Conservation (phyloP, 2,329 filamentous ascomycete genomes). For the Thelonectria discophora region DNA sequence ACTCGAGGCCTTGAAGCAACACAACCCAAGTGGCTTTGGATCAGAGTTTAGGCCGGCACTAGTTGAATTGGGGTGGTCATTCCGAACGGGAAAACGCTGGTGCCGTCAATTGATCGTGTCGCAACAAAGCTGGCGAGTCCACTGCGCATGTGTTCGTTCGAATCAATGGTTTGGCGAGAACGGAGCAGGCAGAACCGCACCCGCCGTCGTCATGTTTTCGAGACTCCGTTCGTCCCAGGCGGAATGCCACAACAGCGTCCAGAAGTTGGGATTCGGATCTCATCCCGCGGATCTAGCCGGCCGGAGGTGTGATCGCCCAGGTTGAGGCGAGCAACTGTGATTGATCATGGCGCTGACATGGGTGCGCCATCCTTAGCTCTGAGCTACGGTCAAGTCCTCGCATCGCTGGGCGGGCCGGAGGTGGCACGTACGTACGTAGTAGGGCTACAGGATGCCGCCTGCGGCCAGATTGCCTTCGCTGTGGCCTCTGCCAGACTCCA, state of each 20-base stretch:
- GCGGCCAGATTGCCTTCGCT: not conserved
- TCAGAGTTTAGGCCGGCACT: conserved; percentile 19
- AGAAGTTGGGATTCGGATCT: conserved; percentile 26
- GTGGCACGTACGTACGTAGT: too few species aligned
- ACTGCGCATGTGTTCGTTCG: not conserved
- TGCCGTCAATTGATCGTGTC: conserved; percentile 19
- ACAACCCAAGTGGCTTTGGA: conserved; percentile 7
- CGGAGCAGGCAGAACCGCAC: not conserved
- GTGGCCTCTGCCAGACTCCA: not conserved
- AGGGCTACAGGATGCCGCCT: conserved; percentile 11
- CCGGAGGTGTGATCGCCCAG: conserved; percentile 33
- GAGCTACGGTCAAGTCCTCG: conserved; percentile 24
- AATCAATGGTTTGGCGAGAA: not conserved
- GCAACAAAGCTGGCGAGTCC: conserved; percentile 7
- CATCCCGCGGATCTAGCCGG: conserved; percentile 38
- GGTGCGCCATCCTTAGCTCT: conserved; percentile 26
- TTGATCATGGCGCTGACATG: conserved; percentile 27
- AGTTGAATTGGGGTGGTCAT: conserved; percentile 22
- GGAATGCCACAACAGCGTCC: conserved; percentile 25
- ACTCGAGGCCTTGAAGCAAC: not conserved
- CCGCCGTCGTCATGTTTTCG: not conserved
- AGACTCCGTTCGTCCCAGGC: conserved; percentile 11
- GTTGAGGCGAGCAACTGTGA: conserved; percentile 27
- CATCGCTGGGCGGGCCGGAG: conserved; percentile 25
- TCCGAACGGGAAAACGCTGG: conserved; percentile 12